Percentiles rank a stretch among this genome's conserved stretches.
Conservation (phyloP, 2,329 filamentous ascomycete genomes). For the Pseudogymnoascus sp. region DNA sequence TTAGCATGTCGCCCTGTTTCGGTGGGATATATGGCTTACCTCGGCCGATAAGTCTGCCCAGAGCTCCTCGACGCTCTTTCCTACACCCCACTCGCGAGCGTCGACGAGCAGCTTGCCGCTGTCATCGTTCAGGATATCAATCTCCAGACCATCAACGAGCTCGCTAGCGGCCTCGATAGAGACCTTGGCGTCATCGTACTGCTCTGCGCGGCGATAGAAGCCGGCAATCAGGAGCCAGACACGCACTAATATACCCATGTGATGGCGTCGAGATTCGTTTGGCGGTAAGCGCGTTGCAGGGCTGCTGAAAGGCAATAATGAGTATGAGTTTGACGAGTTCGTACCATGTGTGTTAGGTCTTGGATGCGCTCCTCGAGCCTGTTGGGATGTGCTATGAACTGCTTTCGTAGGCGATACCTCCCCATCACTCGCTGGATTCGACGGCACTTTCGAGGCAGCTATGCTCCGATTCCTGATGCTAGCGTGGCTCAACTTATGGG, state of each 20-base stretch:
- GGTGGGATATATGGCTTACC: conserved; percentile 41
- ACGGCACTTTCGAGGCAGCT: conserved; percentile 27
- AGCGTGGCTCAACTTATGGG: conserved; percentile 31
- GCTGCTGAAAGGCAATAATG: not conserved
- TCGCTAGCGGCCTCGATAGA: conserved; percentile 76
- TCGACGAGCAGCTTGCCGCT: conserved; percentile 55
- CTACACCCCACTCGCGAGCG: conserved; percentile 66
- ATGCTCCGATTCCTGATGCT: conserved; percentile 45
- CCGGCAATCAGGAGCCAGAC: conserved; percentile 88
- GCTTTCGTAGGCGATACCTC: not conserved
- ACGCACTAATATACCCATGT: conserved; percentile 54
- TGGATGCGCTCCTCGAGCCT: not conserved
- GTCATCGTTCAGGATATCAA: conserved; percentile 53
- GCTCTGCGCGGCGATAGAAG: conserved; percentile 73
- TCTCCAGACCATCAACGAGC: conserved; percentile 63
- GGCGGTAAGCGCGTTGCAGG: conserved; percentile 40
- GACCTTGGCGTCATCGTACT: conserved; percentile 71
- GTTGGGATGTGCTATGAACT: not conserved
- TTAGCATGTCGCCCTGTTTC: conserved; percentile 22
- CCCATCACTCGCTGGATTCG: conserved; percentile 1
- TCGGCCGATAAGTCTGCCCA: conserved; percentile 79
- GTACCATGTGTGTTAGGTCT: not conserved
- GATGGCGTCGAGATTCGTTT: conserved; percentile 43
- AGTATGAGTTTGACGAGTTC: not conserved
- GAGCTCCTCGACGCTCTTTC: conserved; percentile 73